Evolutionary conservation across 2,329 filamentous ascomycete genomes (phyloP), one percentile per base, ranked within the genome.

Genomic region (Ophiosphaerella herpotricha): DNA sequence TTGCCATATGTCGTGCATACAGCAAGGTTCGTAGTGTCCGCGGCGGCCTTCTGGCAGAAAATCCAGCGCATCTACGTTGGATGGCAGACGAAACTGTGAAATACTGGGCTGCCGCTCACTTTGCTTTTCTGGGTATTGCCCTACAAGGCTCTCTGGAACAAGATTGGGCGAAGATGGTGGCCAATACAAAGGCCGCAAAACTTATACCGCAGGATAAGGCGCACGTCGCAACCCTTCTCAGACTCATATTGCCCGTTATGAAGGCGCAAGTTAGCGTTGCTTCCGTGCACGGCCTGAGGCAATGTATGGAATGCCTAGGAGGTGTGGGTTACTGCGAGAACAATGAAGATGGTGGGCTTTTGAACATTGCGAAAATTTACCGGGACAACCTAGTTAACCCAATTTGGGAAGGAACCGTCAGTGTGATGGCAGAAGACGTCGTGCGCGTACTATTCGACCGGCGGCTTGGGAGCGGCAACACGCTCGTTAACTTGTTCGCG

Each of bases 361-460:
- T 89, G 49, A 91, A 90, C 61, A 74, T 90, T 3, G 80, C 86
- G 0, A 79, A 85, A 6, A 74, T 90, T 1, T 84, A 85, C 60
- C 80, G 88, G 7, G 87, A 90, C 59, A 82, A 80, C 1, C 73
- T 77, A 7, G 87, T 89, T 2, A 73, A 83, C 43, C 79, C 82
- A 12, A 89, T 90, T 41, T 89, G 86, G 85, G 86, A 89, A 68
- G 86, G 87, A 1, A 90, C 88, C 0, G 89, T 86, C 0, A 86
- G 89, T 60, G 85, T 91, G 5, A 76, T 91, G 47, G 83, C 83
- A 4, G 77, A 77, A 34, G 80, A 82, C 55, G 68, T 79, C 5
- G 70, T 80, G 24, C 68, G 79, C 0, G 75, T 79, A 3, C 54
- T 78, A n/a, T 48, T 50, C 2, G 67, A 70, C 7, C 75, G 74